phyloP scores from a whole-genome alignment of 1,139 yeast species.

The Groenewaldozyma auringiensis region DNA sequence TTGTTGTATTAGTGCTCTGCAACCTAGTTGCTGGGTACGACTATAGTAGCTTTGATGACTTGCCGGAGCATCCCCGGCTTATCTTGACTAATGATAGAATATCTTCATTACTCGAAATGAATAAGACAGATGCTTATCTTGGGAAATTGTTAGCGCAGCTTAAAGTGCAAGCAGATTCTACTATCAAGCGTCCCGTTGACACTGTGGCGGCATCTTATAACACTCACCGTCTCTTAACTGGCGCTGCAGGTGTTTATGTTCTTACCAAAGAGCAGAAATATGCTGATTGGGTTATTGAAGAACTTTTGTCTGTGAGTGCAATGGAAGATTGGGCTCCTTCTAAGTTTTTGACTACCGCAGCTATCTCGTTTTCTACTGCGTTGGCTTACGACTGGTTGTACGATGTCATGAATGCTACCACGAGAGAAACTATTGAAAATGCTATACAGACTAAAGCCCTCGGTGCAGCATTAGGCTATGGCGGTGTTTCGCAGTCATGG shows the following conservation, averaged over 20 bases:
- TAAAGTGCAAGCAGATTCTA: not conserved
- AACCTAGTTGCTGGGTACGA: not conserved
- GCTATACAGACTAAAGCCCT: not conserved
- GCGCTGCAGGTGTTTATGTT: not conserved
- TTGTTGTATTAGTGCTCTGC: not conserved
- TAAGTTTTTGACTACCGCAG: slow-evolving; percentile 3
- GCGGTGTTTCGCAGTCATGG: slow-evolving; percentile 2
- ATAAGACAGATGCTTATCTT: slow-evolving; percentile 1
- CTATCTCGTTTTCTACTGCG: not conserved
- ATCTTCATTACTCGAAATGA: not conserved
- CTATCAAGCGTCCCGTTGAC: not conserved
- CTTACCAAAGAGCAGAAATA: slow-evolving; percentile 4
- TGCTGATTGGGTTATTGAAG: slow-evolving; percentile 5
- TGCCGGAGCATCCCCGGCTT: slow-evolving; percentile 1
- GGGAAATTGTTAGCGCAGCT: not conserved
- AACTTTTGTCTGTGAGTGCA: not conserved
- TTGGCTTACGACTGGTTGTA: slow-evolving; percentile 5
- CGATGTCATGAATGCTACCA: not conserved
- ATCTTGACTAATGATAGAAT: not conserved
- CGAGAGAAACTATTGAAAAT: not conserved
- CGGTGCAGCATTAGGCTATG: slow-evolving; percentile 3
- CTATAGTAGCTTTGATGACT: not conserved
- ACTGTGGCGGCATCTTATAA: slow-evolving; percentile 1
- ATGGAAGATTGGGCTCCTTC: slow-evolving; percentile 2
- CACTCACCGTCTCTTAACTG: not conserved